Evolutionary conservation across 805 yeast species (phyloP).

Genomic region (Debaryomyces tyrocola): DNA sequence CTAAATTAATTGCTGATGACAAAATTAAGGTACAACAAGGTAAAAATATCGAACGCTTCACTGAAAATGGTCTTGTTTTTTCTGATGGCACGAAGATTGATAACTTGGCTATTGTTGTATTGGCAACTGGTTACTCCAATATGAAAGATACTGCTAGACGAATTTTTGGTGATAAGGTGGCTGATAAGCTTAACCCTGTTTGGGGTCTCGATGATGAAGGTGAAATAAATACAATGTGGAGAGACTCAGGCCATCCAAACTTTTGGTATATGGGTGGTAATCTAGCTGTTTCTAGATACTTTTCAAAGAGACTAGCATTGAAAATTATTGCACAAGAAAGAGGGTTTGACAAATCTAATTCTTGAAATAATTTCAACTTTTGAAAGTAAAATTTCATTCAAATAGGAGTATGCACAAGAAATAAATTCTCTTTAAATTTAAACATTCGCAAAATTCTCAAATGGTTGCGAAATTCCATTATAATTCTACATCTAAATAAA

Average conservation of each 20-base stretch:
- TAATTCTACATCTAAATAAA: too few species aligned
- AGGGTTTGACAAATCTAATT: background rate
- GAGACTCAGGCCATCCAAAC: constrained; percentile 40
- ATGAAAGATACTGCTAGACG: constrained; percentile 42
- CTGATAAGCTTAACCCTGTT: constrained; percentile 34
- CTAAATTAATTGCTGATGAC: constrained; percentile 38
- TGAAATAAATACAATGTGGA: constrained; percentile 38
- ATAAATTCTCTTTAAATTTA: too few species aligned
- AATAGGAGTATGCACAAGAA: too few species aligned
- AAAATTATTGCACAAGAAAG: constrained; percentile 34
- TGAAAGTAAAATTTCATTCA: constrained; percentile 16
- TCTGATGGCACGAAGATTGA: constrained; percentile 37
- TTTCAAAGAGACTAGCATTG: constrained; percentile 39
- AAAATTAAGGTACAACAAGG: constrained; percentile 39
- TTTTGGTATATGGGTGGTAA: constrained; percentile 46
- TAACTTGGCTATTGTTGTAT: constrained; percentile 38
- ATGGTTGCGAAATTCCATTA: too few species aligned
- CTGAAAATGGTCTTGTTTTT: constrained; percentile 37
- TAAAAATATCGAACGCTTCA: constrained; percentile 30
- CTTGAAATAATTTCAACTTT: too few species aligned
- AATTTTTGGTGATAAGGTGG: constrained; percentile 37
- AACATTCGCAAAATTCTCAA: too few species aligned
- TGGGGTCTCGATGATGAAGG: constrained; percentile 48
- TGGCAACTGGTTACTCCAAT: constrained; percentile 46
- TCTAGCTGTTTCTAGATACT: constrained; percentile 37